Base-by-base conservation (phyloP, 805 yeast genomes). In the Monosporozyma servazzii region DNA sequence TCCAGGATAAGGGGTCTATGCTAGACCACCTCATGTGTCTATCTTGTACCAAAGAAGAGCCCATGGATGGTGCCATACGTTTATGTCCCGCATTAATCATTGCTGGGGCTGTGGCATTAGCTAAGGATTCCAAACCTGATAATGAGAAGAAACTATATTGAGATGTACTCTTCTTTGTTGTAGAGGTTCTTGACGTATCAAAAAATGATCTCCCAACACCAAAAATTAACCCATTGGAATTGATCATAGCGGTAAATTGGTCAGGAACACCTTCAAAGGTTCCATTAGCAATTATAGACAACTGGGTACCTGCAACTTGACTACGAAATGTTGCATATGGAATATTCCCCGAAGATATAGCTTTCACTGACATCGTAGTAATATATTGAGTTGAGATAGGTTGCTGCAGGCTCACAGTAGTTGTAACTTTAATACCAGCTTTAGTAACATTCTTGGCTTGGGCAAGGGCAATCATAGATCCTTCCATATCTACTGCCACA, bases 401-500 rank as follows among this genome's bases (percentile, higher is more conserved):
- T 5, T 21, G 29, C 5, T 49, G 13, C 7, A 25, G 23, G 3
- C 20, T 41, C 8, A 33, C 27, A 3, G 44, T 25, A 8, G 45
- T 30, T 6, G 50, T 31, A 3, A 50, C 37, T 30, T 31, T 18
- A 15, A 33, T 7, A 23, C 37, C 33, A 27, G 40, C 40, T n/a
- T 48, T 31, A 11, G 29, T 21, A 2, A n/a, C 8, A 31, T 23
- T 37, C 9, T 29, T 47, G 2, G 82, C 72, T 46, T 75, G 74
- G 0, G 81, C 86, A 48, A 85, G 48, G 0, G 84, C 93, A 27
- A 84, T 61, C 21, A 69, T 68, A 25, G 71, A 63, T 18, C 78
- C 78, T 15, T 75, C 88, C 54, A 79, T 73, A 63, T 85, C 88
- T 39, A 82, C 81, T 0, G 83, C 90, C 39, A 84, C 53, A 60